Evolutionary conservation across 345 rosid genomes (phyloP).

Genomic region (Hibiscus trionum): DNA sequence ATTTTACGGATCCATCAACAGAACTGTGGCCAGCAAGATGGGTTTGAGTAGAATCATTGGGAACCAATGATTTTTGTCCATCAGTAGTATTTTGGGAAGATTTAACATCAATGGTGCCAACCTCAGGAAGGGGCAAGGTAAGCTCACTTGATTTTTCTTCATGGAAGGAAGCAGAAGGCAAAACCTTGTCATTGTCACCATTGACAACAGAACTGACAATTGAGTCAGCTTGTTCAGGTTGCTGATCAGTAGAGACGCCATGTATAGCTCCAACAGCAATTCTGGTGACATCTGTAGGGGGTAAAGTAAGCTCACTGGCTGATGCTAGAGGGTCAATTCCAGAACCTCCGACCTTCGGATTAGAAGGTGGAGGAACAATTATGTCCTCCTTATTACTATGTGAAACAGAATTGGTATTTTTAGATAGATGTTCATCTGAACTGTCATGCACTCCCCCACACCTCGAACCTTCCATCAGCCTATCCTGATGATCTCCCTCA

Average conservation of each 20-base stretch:
- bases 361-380: too few species aligned
- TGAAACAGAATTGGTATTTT: conserved; percentile 9
- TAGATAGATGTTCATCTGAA: conserved; percentile 11
- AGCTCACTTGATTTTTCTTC: not conserved
- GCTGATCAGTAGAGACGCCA: not conserved
- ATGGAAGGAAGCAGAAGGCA: not conserved
- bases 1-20: too few species aligned
- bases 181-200: conserved; percentile 4
- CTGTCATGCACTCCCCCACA: conserved; percentile 10
- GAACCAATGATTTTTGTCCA: not conserved
- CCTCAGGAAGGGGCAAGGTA: not conserved
- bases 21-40: not conserved
- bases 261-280: not conserved
- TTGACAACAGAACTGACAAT: not conserved
- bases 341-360: not conserved
- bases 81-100: not conserved
- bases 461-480: conserved; percentile 12
- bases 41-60: not conserved
- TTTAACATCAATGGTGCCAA: not conserved
- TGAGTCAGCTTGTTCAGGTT: not conserved
- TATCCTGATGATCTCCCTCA: conserved; percentile 10
- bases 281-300: too few species aligned
- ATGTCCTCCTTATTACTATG: too few species aligned
- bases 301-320: not conserved
- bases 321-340: not conserved